These are phyloP conservation scores for Trichophaea hybrida DNA, from an alignment of 2,329 filamentous ascomycete species.

Conservation along the genomic window DNA sequence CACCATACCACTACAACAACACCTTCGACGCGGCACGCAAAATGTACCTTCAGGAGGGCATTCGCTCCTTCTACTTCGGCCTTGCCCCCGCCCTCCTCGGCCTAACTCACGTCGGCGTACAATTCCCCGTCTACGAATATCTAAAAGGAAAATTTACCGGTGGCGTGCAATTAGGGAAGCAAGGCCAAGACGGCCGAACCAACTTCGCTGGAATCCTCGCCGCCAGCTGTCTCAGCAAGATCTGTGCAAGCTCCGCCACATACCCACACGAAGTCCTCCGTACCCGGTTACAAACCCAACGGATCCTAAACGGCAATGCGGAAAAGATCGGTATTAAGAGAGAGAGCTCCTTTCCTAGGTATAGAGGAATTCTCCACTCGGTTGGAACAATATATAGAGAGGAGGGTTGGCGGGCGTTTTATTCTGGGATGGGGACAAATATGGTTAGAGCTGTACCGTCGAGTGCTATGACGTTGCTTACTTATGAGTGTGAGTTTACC, in stretches of 20 bases:
- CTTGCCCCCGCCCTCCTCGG: constrained; percentile 83
- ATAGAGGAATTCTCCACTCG: constrained; percentile 66
- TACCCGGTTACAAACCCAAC: constrained; percentile 81
- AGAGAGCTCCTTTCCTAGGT: constrained; percentile 32
- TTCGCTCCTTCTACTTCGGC: constrained; percentile 87
- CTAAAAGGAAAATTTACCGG: constrained; percentile 85
- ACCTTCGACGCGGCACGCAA: constrained; percentile 86
- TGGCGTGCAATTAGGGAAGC: constrained; percentile 47
- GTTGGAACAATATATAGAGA: constrained; percentile 73
- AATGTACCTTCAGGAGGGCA: constrained; percentile 84
- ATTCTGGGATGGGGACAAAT: constrained; percentile 93
- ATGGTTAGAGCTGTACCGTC: constrained; percentile 91
- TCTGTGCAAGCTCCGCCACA: constrained; percentile 84
- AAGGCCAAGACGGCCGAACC: constrained; percentile 42
- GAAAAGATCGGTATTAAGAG: constrained; percentile 31
- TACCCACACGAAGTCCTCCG: constrained; percentile 96
- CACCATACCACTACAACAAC: constrained; percentile 76
- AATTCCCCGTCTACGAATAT: constrained; percentile 91
- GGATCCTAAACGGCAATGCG: constrained; percentile 38
- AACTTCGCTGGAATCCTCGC: constrained; percentile 75
- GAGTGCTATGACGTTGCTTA: constrained; percentile 93
- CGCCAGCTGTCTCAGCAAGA: constrained; percentile 85
- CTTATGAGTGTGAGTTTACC: constrained; percentile 59
- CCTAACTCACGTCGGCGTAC: constrained; percentile 86
- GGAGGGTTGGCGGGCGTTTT: constrained; percentile 93